Evolutionary conservation across 306 rosid species (phyloP).

Genomic region (Quercus rubra): DNA sequence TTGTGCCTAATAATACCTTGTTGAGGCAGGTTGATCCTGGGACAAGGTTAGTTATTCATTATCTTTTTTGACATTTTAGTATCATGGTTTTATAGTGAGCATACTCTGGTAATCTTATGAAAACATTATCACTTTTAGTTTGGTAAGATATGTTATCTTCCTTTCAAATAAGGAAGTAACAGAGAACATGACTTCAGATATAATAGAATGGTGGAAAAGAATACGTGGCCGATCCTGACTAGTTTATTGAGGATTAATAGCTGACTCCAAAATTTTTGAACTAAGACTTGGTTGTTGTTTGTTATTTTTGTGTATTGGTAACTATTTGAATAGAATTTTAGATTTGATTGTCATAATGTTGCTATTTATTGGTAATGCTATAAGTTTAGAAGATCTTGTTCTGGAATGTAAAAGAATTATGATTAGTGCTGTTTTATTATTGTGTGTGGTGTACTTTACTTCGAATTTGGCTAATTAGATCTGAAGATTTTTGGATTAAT

Average conservation of each 20-base stretch:
- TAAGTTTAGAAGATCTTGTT: not conserved
- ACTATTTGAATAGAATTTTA: not conserved
- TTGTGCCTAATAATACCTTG: slow-evolving; percentile 50
- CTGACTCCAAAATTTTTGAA: too few relatives aligned
- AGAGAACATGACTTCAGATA: too few relatives aligned
- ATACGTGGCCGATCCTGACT: too few relatives aligned
- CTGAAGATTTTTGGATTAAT: not conserved
- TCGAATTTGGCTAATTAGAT: not conserved
- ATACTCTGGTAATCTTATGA: slow-evolving; percentile 56
- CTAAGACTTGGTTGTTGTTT: too few relatives aligned
- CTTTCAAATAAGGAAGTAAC: too few relatives aligned
- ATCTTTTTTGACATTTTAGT: not conserved
- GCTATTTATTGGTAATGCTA: not conserved
- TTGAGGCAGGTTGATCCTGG: slow-evolving; percentile 92
- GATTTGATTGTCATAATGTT: not conserved
- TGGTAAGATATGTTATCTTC: too few relatives aligned
- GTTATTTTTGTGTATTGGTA: not conserved
- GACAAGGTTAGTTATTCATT: slow-evolving; percentile 38
- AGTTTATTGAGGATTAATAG: too few relatives aligned
- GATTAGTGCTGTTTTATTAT: not conserved
- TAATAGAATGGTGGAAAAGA: too few relatives aligned
- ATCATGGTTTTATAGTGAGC: not conserved
- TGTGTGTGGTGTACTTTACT: not conserved
- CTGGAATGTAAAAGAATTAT: not conserved
- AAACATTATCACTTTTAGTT: slow-evolving; percentile 30